A percentile compares a stretch with the other conserved stretches of the same genome.
These are phyloP conservation scores for Fusarium coicis DNA, from an alignment of 2,329 filamentous ascomycete genomes.

Conservation along the genomic window DNA sequence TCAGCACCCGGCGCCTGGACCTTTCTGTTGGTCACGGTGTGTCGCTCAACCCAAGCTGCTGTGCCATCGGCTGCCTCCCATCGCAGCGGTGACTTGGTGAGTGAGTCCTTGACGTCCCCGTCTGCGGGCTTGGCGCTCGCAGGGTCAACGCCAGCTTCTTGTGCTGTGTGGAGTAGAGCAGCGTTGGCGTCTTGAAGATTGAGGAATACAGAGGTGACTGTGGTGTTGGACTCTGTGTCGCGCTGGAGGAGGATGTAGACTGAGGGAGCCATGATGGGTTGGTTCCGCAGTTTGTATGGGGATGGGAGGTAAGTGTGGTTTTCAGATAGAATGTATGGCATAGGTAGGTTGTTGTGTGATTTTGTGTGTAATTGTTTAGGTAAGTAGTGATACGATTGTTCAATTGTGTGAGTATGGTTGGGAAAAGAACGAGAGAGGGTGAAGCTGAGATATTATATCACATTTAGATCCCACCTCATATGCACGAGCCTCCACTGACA, in stretches of 20 bases:
- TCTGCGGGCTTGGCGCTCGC: conserved; percentile 30
- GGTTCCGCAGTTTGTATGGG: conserved; percentile 9
- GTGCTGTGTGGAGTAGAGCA: conserved; percentile 46
- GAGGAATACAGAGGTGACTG: conserved; percentile 48
- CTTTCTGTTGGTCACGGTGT: conserved; percentile 43
- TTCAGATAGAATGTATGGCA: conserved; percentile 14
- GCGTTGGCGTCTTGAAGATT: conserved; percentile 51
- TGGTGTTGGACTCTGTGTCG: conserved; percentile 41
- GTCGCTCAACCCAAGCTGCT: conserved; percentile 53
- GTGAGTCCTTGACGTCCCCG: conserved; percentile 18
- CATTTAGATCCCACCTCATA: conserved; percentile 35
- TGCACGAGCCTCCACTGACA: conserved; percentile 26
- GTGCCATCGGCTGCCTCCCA: conserved; percentile 52
- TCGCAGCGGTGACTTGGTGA: conserved; percentile 44
- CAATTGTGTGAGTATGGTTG: not conserved
- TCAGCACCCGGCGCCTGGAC: conserved; percentile 1
- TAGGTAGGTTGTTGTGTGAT: conserved; percentile 4
- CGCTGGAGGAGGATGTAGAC: conserved; percentile 50
- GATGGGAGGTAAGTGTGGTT: conserved; percentile 19
- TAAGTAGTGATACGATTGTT: not conserved
- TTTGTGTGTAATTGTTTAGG: not conserved
- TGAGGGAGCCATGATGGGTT: conserved; percentile 40
- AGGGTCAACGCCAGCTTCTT: conserved; percentile 42
- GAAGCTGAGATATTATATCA: conserved; percentile 39
- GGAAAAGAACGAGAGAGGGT: conserved; percentile 16